Evolutionary conservation across 2,329 filamentous ascomycete genomes (phyloP).

Genomic region (Pyrenochaeta sp.): DNA sequence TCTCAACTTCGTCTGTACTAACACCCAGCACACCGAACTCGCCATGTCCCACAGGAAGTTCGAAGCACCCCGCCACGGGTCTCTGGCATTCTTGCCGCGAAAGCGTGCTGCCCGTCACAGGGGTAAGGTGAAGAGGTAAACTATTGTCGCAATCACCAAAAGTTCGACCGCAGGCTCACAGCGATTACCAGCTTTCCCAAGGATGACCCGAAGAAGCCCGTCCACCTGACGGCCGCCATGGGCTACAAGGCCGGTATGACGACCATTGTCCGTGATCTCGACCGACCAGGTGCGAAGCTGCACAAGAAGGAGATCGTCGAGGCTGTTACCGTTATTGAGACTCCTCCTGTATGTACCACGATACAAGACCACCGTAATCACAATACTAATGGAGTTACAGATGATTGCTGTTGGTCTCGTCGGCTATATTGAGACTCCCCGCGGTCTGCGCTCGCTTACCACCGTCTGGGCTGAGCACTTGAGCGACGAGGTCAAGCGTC

Average conservation of each 20-base stretch:
- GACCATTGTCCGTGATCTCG: conserved; percentile 98
- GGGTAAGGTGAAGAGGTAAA: conserved; percentile 98
- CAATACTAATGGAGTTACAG: conserved; percentile 62
- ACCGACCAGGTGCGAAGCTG: conserved; percentile 98
- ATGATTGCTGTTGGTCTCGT: conserved; percentile 99
- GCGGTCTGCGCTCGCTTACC: conserved; percentile 98
- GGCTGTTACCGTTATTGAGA: conserved; percentile 54
- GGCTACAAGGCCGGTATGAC: conserved; percentile 99
- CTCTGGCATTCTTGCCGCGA: conserved; percentile 66
- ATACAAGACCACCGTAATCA: conserved; percentile 62
- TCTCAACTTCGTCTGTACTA: conserved; percentile 42
- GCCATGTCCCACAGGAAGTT: conserved; percentile 70
- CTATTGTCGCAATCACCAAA: conserved; percentile 47
- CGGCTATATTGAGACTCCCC: conserved; percentile 99
- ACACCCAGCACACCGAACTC: conserved; percentile 46
- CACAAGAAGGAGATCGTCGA: conserved; percentile 76
- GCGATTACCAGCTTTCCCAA: conserved; percentile 83
- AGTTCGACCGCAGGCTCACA: conserved; percentile 35
- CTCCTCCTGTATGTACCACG: conserved; percentile 71
- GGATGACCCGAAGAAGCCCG: conserved; percentile 99
- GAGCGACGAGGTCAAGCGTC: conserved; percentile 97
- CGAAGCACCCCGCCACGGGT: conserved; percentile 93
- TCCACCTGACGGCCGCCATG: conserved; percentile 97
- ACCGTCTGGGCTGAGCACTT: conserved; percentile 99
- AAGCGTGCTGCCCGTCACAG: conserved; percentile 95